Evolutionary conservation across 768 basidiomycete genomes (phyloP).

Genomic region (Amanita exitialis): DNA sequence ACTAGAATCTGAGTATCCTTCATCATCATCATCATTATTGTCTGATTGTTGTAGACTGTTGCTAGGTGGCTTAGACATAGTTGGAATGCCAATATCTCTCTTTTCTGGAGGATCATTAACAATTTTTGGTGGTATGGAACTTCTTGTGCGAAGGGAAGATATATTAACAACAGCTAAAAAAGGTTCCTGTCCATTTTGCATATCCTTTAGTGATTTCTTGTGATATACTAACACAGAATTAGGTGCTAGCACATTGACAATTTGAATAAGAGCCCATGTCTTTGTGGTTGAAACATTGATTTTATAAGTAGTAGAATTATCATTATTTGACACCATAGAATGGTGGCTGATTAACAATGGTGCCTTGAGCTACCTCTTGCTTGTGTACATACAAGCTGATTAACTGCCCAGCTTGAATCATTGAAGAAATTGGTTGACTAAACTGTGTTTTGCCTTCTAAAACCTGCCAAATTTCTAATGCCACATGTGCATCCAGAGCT

Average conservation of each 20-base stretch:
- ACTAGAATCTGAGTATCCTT: no score
- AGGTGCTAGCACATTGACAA: constrained; percentile 10
- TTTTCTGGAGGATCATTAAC: neutral
- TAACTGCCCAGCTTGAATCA: constrained; percentile 7
- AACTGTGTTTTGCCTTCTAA: constrained; percentile 1
- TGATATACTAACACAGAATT: constrained; percentile 6
- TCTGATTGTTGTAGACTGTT: no score
- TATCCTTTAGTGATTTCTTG: constrained; percentile 5
- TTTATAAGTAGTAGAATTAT: neutral
- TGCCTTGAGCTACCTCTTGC: constrained; percentile 8
- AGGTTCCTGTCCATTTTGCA: neutral
- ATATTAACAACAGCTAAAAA: constrained; percentile 10
- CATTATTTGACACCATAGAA: neutral
- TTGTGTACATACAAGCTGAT: constrained; percentile 8
- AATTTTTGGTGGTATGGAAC: neutral
- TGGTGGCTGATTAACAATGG: constrained; percentile 5
- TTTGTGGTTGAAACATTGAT: constrained; percentile 9
- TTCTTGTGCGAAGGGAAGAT: constrained; percentile 5
- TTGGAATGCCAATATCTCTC: neutral
- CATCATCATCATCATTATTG: no score
- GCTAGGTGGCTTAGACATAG: neutral
- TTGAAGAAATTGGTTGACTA: no score
- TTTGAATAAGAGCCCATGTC: constrained; percentile 9
- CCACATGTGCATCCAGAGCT: constrained; percentile 9
- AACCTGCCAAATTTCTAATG: constrained; percentile 4